Conservation (phyloP, 2,329 filamentous ascomycete species). For the Dryadomyces quercus-mongolicae region DNA sequence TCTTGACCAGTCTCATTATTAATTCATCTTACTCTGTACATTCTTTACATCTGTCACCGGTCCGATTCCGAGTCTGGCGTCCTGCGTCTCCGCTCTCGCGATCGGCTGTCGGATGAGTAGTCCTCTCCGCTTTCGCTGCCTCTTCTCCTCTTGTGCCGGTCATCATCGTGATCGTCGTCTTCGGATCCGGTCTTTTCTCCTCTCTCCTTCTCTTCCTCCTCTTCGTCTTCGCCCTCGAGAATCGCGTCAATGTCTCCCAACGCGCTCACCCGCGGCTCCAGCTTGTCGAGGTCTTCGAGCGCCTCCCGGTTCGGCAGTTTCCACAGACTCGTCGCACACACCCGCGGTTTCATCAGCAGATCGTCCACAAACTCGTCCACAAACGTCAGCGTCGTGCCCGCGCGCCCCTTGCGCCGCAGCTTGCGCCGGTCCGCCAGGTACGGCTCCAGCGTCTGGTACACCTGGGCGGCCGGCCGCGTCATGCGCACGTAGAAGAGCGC, state of each 20-base stretch:
- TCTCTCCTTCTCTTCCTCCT: slow-evolving; percentile 15
- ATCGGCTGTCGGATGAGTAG: neutral
- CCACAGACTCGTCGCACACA: slow-evolving; percentile 86
- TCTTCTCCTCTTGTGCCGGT: neutral
- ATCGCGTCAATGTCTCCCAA: slow-evolving; percentile 68
- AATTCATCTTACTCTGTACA: neutral
- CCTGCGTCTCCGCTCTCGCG: neutral
- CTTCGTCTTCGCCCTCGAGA: slow-evolving; percentile 47
- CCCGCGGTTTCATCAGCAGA: slow-evolving; percentile 72
- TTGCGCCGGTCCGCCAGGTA: slow-evolving; percentile 75
- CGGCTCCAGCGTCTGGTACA: slow-evolving; percentile 72
- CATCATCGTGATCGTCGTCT: neutral
- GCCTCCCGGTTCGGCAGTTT: slow-evolving; percentile 75
- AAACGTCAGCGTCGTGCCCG: slow-evolving; percentile 63
- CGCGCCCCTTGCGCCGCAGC: slow-evolving; percentile 62
- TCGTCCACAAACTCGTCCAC: slow-evolving; percentile 94
- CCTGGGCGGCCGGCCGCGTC: slow-evolving; percentile 69
- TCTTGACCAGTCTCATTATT: no score
- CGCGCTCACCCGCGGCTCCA: slow-evolving; percentile 78
- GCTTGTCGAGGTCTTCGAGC: slow-evolving; percentile 75
- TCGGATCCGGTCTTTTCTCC: neutral
- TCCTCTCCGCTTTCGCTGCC: neutral
- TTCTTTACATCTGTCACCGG: neutral
- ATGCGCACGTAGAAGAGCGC: slow-evolving; percentile 89
- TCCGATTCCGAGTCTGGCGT: neutral